Evolutionary conservation across 1,139 yeast genomes (phyloP).

Genomic region (Protomyces inundatus): DNA sequence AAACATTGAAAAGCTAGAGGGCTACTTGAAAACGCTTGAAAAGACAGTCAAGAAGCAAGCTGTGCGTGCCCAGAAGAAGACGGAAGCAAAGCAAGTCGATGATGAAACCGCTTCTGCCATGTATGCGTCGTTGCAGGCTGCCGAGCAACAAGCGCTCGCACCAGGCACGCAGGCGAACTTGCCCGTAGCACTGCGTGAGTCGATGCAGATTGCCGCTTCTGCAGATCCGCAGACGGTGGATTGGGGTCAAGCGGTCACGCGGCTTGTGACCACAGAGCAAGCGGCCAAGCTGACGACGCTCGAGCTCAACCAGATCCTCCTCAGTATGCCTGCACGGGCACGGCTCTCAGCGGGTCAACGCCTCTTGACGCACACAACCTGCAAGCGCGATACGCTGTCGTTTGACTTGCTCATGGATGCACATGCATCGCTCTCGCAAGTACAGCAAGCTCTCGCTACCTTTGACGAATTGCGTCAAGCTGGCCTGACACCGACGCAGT

Average conservation of each 20-base stretch:
- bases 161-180: neutral
- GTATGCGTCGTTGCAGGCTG: constrained; percentile 5
- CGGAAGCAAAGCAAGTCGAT: neutral
- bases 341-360: neutral
- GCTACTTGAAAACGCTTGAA: constrained; percentile 8
- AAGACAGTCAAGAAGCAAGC: constrained; percentile 5
- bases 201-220: neutral
- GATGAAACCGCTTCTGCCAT: neutral
- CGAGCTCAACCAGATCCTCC: constrained; percentile 17
- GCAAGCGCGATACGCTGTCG: constrained; percentile 20
- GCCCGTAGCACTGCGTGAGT: neutral
- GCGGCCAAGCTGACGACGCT: neutral
- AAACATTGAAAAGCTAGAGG: constrained; percentile 20
- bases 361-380: neutral
- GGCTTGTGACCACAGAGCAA: neutral
- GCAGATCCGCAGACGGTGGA: neutral
- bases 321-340: constrained; percentile 9
- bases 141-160: neutral
- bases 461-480: constrained; percentile 11
- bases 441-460: constrained; percentile 8
- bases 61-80: neutral
- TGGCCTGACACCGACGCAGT: constrained; percentile 21
- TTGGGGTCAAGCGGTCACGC: neutral
- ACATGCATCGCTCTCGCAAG: constrained; percentile 17
- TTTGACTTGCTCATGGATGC: constrained; percentile 27